These are phyloP conservation scores for Mytilinidion resinicola DNA, from an alignment of 495 filamentous ascomycete genomes.

Conservation along the genomic window DNA sequence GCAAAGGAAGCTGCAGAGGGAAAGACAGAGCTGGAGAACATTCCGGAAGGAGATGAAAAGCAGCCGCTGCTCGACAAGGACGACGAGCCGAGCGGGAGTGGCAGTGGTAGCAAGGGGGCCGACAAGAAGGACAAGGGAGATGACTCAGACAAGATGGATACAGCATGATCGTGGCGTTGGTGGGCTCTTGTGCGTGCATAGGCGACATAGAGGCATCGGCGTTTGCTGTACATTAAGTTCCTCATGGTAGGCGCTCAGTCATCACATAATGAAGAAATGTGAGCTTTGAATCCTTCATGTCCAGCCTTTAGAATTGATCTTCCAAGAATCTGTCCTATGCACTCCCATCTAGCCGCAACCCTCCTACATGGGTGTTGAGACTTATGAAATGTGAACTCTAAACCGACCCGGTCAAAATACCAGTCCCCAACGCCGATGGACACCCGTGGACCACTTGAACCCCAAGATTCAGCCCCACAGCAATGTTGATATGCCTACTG, in stretches of 20 bases:
- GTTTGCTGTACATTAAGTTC: conserved; percentile 9
- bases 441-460: too few species aligned
- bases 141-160: conserved; percentile 84
- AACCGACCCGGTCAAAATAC: too few species aligned
- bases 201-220: conserved; percentile 15
- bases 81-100: conserved; percentile 61
- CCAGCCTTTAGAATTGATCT: too few species aligned
- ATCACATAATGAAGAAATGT: background rate
- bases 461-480: too few species aligned
- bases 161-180: conserved; percentile 44
- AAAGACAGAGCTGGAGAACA: conserved; percentile 63
- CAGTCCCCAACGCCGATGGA: too few species aligned
- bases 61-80: conserved; percentile 59
- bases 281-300: background rate
- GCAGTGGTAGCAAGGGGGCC: conserved; percentile 26
- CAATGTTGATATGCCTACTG: too few species aligned
- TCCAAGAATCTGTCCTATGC: too few species aligned
- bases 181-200: background rate
- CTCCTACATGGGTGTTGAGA: too few species aligned
- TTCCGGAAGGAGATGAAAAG: conserved; percentile 73
- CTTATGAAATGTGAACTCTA: too few species aligned
- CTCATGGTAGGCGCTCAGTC: background rate
- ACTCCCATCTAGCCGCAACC: too few species aligned
- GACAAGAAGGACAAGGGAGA: conserved; percentile 58
- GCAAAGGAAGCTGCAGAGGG: conserved; percentile 68